phyloP scores from a whole-genome alignment of 805 yeast species.

The Ogataea glucozyma region DNA sequence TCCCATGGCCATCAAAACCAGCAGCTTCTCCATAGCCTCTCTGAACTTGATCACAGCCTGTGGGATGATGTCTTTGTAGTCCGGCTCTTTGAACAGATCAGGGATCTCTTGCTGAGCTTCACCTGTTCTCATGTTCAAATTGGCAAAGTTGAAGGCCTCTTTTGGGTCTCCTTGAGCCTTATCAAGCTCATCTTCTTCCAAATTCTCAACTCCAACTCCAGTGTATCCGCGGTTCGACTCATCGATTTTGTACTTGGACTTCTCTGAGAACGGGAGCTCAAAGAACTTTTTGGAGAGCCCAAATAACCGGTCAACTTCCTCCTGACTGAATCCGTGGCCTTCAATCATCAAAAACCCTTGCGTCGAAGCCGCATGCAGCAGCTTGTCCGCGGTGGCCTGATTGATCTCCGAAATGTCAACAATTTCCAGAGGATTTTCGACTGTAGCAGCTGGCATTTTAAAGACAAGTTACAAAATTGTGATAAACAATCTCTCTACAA shows the following conservation, averaged over 20 bases:
- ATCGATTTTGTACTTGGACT: conserved; percentile 51
- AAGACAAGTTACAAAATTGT: too few species aligned
- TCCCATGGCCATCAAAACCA: conserved; percentile 61
- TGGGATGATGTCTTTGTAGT: conserved; percentile 44
- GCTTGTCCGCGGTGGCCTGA: conserved; percentile 47
- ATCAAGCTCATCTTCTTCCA: conserved; percentile 37
- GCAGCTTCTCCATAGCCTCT: conserved; percentile 47
- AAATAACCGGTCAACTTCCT: conserved; percentile 41
- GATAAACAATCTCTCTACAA: too few species aligned
- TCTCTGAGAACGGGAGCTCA: conserved; percentile 49
- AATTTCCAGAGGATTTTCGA: conserved; percentile 50
- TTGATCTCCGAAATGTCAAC: conserved; percentile 54
- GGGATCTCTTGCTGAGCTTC: conserved; percentile 48
- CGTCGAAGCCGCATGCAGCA: conserved; percentile 52
- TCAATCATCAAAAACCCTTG: conserved; percentile 54
- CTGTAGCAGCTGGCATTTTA: conserved; percentile 20
- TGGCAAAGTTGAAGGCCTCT: conserved; percentile 64
- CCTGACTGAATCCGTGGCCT: conserved; percentile 48
- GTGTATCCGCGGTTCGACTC: conserved; percentile 48
- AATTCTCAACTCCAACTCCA: conserved; percentile 44
- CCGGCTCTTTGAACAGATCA: conserved; percentile 45
- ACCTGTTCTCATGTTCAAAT: conserved; percentile 53
- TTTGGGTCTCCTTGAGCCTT: conserved; percentile 49
- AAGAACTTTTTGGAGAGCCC: conserved; percentile 30
- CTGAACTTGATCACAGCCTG: conserved; percentile 47